phyloP scores from a whole-genome alignment of 495 filamentous ascomycete species.

The Immersiella caudata region DNA sequence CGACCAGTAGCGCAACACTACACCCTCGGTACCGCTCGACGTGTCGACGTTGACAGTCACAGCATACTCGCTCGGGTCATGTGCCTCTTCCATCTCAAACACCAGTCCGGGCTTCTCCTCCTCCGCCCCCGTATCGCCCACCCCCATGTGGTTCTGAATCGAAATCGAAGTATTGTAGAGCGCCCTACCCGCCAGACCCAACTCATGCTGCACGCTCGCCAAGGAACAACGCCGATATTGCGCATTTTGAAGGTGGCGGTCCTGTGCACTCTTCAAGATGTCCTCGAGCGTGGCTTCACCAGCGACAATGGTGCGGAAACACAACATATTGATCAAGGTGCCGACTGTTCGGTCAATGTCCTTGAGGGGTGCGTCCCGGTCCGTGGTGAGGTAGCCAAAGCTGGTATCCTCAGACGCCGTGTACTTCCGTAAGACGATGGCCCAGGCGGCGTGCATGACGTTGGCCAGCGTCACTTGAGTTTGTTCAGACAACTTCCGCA shows the following conservation, averaged over 20 bases:
- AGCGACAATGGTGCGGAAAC: slow-evolving; percentile 47
- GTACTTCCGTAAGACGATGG: slow-evolving; percentile 39
- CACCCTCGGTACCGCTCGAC: slow-evolving; percentile 47
- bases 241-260: slow-evolving; percentile 52
- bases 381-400: slow-evolving; percentile 60
- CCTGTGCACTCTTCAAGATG: slow-evolving; percentile 50
- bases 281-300: slow-evolving; percentile 39
- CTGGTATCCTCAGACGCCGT: slow-evolving; percentile 43
- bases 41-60: slow-evolving; percentile 60
- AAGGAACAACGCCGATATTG: slow-evolving; percentile 57
- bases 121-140: not conserved
- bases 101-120: slow-evolving; percentile 7
- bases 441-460: slow-evolving; percentile 48
- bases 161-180: slow-evolving; percentile 64
- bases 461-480: slow-evolving; percentile 34
- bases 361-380: slow-evolving; percentile 49
- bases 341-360: slow-evolving; percentile 51
- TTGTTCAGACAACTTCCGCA: slow-evolving; percentile 28
- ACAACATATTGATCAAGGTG: slow-evolving; percentile 62
- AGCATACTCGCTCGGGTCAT: slow-evolving; percentile 45
- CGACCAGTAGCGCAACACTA: slow-evolving; percentile 64
- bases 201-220: slow-evolving; percentile 58
- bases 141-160: slow-evolving; percentile 28
- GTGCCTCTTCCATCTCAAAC: slow-evolving; percentile 31
- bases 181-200: slow-evolving; percentile 52